These are phyloP conservation scores for Lodderomyces metapsilosis DNA, from an alignment of 1,139 yeast species.

Conservation along the genomic window DNA sequence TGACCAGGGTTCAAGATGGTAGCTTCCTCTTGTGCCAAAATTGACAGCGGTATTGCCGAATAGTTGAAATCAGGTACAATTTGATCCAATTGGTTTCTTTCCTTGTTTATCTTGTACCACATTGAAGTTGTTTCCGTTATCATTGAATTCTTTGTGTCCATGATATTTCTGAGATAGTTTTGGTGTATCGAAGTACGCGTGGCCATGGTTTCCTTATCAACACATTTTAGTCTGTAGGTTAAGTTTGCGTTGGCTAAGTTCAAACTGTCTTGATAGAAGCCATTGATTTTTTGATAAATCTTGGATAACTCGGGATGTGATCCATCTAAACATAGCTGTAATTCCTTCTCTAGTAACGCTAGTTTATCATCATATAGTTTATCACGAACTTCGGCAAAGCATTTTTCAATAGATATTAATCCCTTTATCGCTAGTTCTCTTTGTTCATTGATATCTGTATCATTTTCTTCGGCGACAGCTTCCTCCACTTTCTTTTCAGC, in stretches of 20 bases:
- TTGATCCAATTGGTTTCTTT: conserved; percentile 81
- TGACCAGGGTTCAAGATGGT: conserved; percentile 7
- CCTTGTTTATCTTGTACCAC: conserved; percentile 93
- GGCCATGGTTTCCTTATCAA: conserved; percentile 79
- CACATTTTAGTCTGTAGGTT: conserved; percentile 71
- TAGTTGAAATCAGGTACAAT: conserved; percentile 48
- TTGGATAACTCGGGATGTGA: conserved; percentile 82
- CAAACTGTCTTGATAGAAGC: conserved; percentile 67
- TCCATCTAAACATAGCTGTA: conserved; percentile 84
- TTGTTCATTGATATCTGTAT: conserved; percentile 46
- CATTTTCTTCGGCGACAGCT: conserved; percentile 29
- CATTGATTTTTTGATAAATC: conserved; percentile 68
- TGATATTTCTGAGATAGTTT: conserved; percentile 67
- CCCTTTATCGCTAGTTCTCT: conserved; percentile 65
- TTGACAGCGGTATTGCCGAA: conserved; percentile 32
- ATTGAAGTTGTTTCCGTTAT: conserved; percentile 74
- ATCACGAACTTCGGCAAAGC: conserved; percentile 84
- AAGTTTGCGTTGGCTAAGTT: conserved; percentile 66
- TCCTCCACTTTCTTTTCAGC: conserved; percentile 15
- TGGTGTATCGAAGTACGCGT: conserved; percentile 81
- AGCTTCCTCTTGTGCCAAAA: conserved; percentile 13
- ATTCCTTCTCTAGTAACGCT: conserved; percentile 72
- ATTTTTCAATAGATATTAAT: conserved; percentile 75
- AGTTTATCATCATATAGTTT: conserved; percentile 72
- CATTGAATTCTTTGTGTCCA: conserved; percentile 66